Conservation (phyloP, 345 rosid genomes). For the Populus simonii region DNA sequence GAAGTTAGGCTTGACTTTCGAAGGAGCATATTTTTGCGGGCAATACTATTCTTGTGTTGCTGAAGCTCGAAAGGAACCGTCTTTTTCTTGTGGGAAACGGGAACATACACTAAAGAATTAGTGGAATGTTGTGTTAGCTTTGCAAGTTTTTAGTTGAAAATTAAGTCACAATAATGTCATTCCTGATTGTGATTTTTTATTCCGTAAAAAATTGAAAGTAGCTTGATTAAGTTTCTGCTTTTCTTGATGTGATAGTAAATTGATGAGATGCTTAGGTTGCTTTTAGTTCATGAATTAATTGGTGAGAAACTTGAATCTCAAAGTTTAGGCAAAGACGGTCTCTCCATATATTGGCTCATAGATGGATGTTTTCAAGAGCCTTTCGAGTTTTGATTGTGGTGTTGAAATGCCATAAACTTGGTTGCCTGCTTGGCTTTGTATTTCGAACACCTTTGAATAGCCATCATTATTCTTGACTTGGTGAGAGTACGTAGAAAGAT, state of each 20-base stretch:
- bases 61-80: not conserved
- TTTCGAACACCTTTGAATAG: not conserved
- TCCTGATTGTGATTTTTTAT: not conserved
- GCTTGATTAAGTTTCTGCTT: not conserved
- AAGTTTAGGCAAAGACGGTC: not conserved
- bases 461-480: not conserved
- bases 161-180: not conserved
- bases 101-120: not conserved
- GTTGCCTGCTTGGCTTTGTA: not conserved
- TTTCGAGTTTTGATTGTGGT: not conserved
- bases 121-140: not conserved
- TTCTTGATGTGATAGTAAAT: not conserved
- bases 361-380: not conserved
- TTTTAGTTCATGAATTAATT: not conserved
- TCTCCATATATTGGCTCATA: not conserved
- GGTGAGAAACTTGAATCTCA: not conserved
- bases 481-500: not conserved
- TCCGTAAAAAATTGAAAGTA: not conserved
- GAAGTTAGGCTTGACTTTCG: not conserved
- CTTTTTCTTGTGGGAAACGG: not conserved
- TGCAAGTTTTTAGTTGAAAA: not conserved
- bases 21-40: too few relatives aligned
- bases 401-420: not conserved
- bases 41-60: not conserved
- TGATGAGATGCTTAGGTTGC: not conserved